These are phyloP conservation scores for Globisporangium cystogenes DNA, from an alignment of 352 stramenopile genomes.

Conservation along the genomic window DNA sequence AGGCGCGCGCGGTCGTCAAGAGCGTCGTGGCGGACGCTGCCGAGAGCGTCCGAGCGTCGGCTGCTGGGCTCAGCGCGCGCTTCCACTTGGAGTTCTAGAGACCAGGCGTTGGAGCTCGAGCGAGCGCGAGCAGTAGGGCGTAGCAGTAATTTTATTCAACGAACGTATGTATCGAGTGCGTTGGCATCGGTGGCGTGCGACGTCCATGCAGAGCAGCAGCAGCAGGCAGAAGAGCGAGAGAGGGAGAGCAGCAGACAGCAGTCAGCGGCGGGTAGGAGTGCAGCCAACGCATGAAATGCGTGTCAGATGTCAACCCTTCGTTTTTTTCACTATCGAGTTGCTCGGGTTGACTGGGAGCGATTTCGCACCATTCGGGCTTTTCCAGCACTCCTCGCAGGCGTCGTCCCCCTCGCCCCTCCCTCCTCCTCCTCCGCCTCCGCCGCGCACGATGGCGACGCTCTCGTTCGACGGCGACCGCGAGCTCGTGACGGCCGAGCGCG, in stretches of 20 bases:
- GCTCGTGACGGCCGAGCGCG: conserved; percentile 66
- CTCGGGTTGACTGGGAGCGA: too few species aligned
- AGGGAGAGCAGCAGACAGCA: too few species aligned
- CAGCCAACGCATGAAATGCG: background rate
- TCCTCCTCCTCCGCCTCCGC: background rate
- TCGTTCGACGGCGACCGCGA: conserved; percentile 74
- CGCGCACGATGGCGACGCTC: conserved; percentile 6
- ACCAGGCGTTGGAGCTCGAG: background rate
- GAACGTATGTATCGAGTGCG: background rate
- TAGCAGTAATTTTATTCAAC: conserved; percentile 19
- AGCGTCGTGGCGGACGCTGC: conserved; percentile 18
- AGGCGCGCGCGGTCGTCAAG: conserved; percentile 30
- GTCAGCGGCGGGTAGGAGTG: background rate
- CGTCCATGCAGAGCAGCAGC: too few species aligned
- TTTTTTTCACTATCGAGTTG: background rate
- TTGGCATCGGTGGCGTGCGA: too few species aligned
- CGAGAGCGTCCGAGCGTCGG: conserved; percentile 17
- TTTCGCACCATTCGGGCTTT: background rate
- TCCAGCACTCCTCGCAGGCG: background rate
- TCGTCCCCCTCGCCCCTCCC: background rate
- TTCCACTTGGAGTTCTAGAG: conserved; percentile 12
- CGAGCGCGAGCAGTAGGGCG: conserved; percentile 1
- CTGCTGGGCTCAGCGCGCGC: conserved; percentile 6
- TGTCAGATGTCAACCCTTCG: background rate
- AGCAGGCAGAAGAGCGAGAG: background rate